These are phyloP conservation scores for Axilococcus clingmanii DNA, from an alignment of 139 green algal genomes.

Conservation along the genomic window DNA sequence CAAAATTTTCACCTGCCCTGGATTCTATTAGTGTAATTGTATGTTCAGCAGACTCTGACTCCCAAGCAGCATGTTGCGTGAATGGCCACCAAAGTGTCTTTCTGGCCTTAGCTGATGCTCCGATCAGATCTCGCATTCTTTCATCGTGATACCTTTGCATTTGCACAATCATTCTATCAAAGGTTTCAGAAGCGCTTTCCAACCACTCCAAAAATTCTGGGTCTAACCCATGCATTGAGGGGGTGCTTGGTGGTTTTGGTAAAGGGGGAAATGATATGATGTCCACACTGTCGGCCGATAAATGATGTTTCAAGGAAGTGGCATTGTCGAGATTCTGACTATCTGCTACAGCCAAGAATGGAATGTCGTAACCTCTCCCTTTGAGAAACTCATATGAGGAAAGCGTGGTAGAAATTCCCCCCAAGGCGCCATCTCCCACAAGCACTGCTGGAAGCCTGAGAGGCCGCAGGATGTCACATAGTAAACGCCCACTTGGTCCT, in stretches of 20 bases:
- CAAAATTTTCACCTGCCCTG: slow-evolving; percentile 70
- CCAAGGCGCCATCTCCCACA: slow-evolving; percentile 79
- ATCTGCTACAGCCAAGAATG: slow-evolving; percentile 54
- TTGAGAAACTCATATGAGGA: slow-evolving; percentile 62
- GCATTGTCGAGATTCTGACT: slow-evolving; percentile 21
- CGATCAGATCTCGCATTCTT: slow-evolving; percentile 33
- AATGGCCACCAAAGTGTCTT: slow-evolving; percentile 91
- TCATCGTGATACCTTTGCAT: slow-evolving; percentile 30
- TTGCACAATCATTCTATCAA: slow-evolving; percentile 39
- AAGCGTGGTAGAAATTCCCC: slow-evolving; percentile 87
- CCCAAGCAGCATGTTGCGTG: slow-evolving; percentile 72
- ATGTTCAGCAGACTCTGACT: background rate
- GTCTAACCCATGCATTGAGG: background rate
- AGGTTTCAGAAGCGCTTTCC: slow-evolving; percentile 15
- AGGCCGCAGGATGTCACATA: slow-evolving; percentile 67
- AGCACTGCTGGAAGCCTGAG: slow-evolving; percentile 79
- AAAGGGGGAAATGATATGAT: background rate
- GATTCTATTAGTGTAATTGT: slow-evolving; percentile 76
- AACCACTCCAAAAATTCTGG: slow-evolving; percentile 46
- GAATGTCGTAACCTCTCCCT: slow-evolving; percentile 62
- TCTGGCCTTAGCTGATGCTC: slow-evolving; percentile 10
- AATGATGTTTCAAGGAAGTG: slow-evolving; percentile 15
- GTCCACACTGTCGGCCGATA: no score
- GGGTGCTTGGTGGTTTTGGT: background rate
- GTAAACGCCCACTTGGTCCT: slow-evolving; percentile 63